These are phyloP conservation scores for Medicago arabica DNA, from an alignment of 306 rosid species.

Conservation along the genomic window DNA sequence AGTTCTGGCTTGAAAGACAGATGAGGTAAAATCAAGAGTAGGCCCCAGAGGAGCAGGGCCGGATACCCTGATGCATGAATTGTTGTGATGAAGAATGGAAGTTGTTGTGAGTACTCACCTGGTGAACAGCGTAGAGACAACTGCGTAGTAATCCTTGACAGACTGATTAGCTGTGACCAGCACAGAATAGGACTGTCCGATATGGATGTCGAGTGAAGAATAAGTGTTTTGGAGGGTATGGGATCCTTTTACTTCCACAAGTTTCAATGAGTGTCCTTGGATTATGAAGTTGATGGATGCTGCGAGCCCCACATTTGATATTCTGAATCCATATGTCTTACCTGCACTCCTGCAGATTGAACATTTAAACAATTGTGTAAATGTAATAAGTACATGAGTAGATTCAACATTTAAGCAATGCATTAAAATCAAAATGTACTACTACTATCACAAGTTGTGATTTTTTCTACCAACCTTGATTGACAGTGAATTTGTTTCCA, in stretches of 20 bases:
- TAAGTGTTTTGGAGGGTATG: slow-evolving; percentile 87
- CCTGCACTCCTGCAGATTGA: slow-evolving; percentile 55
- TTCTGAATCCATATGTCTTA: slow-evolving; percentile 85
- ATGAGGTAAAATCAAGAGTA: slow-evolving; percentile 65
- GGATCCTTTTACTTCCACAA: slow-evolving; percentile 96
- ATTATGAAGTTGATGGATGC: slow-evolving; percentile 93
- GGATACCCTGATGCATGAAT: slow-evolving; percentile 71
- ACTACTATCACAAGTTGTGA: not conserved
- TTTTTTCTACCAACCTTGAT: slow-evolving; percentile 66
- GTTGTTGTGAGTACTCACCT: slow-evolving; percentile 74
- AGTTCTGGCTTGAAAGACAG: slow-evolving; percentile 80
- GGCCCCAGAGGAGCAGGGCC: slow-evolving; percentile 90
- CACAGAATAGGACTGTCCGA: slow-evolving; percentile 92
- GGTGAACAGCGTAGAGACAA: slow-evolving; percentile 84
- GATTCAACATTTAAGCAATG: slow-evolving; percentile 28
- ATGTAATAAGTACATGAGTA: slow-evolving; percentile 29
- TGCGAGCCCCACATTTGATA: slow-evolving; percentile 93
- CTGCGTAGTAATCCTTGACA: slow-evolving; percentile 79
- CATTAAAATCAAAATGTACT: slow-evolving; percentile 10
- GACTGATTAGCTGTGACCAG: slow-evolving; percentile 94
- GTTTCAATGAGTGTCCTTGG: slow-evolving; percentile 78
- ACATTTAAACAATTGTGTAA: slow-evolving; percentile 30
- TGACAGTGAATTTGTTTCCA: slow-evolving; percentile 86
- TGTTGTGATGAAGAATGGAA: slow-evolving; percentile 87
- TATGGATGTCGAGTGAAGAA: slow-evolving; percentile 85